Evolutionary conservation across 169 alveolate genomes (phyloP), one percentile per base, ranked within the genome.

Genomic region (Eimeria sp.): DNA sequence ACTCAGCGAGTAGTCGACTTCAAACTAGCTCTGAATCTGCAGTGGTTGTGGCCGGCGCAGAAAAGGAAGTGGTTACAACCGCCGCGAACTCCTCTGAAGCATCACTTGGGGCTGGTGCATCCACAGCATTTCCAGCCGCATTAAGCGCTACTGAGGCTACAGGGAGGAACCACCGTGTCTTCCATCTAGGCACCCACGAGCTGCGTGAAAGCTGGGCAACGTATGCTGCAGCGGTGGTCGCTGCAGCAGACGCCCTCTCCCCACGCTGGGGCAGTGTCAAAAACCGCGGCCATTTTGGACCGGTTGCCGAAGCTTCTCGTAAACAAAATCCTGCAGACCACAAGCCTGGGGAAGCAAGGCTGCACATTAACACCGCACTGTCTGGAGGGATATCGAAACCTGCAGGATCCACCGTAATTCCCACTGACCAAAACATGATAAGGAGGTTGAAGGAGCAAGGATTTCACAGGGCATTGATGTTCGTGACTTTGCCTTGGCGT

Each of bases 401-500:
- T 45, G 34, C 54, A 73, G n/a, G 84, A 6, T 22, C 40, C 87
- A 40, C n/a, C 18, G 25, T 27, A 20, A n/a, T 25, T 51, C 72
- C 57, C 4, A 27, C 73, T 49, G 90, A 57, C 90, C 72, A 49
- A 16, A 58, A 47, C 61, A 45, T 80, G 25, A 22, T 61, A 27
- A 58, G 58, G 78, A 47, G 80, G 73, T 49, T 58, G 78, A 86
- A 47, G 63, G 47, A 58, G 80, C 75, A 40, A 45, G 80, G 80
- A 30, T 57, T 61, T 51, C 80, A 61, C 67, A 47, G 14, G 49
- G 58, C 34, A 3, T 82, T 82, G 70, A 47, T 16, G 70, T 82
- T 82, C 58, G 90, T 82, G 27, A 54, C 72, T 82, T 82, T 51
- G 73, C 90, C 90, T 9, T 82, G 90, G 90, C 51, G 90, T 73